Conservation (phyloP, 345 rosid genomes). For the Atalantia buxifolia region DNA sequence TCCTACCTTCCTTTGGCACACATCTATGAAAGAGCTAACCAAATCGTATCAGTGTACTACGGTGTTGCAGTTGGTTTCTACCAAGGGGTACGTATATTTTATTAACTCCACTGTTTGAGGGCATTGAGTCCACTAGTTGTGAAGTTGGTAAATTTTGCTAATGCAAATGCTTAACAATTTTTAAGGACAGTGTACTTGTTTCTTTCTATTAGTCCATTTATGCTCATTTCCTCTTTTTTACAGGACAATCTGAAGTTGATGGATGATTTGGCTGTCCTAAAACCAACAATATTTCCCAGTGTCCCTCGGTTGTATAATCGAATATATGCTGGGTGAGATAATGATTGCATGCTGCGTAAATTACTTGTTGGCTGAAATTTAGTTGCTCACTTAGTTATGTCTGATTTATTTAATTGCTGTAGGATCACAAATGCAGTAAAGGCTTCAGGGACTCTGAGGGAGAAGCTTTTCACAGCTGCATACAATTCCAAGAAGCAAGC, state of each 20-base stretch:
- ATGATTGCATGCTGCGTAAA: slow-evolving; percentile 9
- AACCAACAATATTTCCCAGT: slow-evolving; percentile 86
- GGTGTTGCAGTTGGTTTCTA: slow-evolving; percentile 83
- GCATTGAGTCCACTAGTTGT: neutral
- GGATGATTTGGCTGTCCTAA: slow-evolving; percentile 79
- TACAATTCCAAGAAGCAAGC: slow-evolving; percentile 88
- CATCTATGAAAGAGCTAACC: slow-evolving; percentile 81
- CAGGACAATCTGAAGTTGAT: slow-evolving; percentile 83
- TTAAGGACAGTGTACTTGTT: neutral
- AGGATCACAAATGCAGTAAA: slow-evolving; percentile 75
- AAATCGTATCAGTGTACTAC: slow-evolving; percentile 49
- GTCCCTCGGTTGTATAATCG: slow-evolving; percentile 92
- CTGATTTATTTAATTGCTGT: slow-evolving; percentile 21
- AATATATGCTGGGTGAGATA: slow-evolving; percentile 71
- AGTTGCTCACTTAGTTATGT: slow-evolving; percentile 9
- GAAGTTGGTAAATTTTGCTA: neutral
- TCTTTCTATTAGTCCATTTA: slow-evolving; percentile 1
- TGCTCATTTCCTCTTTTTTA: slow-evolving; percentile 16
- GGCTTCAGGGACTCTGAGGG: slow-evolving; percentile 65
- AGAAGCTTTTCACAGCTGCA: slow-evolving; percentile 71
- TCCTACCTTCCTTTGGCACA: slow-evolving; percentile 97
- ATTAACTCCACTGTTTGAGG: neutral
- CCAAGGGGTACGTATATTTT: slow-evolving; percentile 68
- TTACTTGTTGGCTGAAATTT: slow-evolving; percentile 1
- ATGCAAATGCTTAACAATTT: neutral